Conservation (phyloP, 306 rosid species). For the Mimosa bimucronata region DNA sequence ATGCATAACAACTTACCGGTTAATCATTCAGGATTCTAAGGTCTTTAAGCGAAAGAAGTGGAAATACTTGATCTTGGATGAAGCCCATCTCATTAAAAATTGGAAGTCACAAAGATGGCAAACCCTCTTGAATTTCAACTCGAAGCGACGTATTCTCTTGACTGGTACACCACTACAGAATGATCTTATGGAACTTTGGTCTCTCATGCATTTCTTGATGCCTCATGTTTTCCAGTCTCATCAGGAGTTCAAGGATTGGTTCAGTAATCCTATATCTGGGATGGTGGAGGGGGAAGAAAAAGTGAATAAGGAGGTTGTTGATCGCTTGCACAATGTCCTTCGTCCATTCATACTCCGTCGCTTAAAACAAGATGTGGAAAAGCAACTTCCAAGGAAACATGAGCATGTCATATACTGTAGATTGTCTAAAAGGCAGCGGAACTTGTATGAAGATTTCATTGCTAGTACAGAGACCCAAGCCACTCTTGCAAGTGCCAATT, state of each 20-base stretch:
- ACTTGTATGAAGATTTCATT: conserved; percentile 94
- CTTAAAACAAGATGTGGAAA: conserved; percentile 92
- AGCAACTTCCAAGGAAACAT: conserved; percentile 92
- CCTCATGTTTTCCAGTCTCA: conserved; percentile 98
- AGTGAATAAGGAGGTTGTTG: conserved; percentile 96
- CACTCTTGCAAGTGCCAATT: conserved; percentile 91
- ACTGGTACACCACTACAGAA: conserved; percentile 98
- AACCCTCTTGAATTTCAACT: conserved; percentile 93
- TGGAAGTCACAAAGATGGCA: conserved; percentile 99
- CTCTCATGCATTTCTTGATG: conserved; percentile 99
- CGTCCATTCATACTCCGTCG: conserved; percentile 98
- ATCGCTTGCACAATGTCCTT: conserved; percentile 96
- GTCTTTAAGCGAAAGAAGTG: conserved; percentile 99
- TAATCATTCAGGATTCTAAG: conserved; percentile 96
- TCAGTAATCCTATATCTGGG: conserved; percentile 97
- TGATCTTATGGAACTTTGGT: conserved; percentile 99
- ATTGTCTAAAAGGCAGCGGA: conserved; percentile 94
- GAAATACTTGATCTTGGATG: conserved; percentile 97
- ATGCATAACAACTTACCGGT: conserved; percentile 95
- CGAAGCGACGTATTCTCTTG: conserved; percentile 89
- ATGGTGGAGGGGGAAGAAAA: conserved; percentile 99
- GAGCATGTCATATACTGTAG: conserved; percentile 96
- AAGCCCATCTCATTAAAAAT: conserved; percentile 96
- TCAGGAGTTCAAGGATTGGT: conserved; percentile 99
- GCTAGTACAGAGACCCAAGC: conserved; percentile 97